phyloP scores from a whole-genome alignment of 2,329 filamentous ascomycete species.

The Shiraia sp. region DNA sequence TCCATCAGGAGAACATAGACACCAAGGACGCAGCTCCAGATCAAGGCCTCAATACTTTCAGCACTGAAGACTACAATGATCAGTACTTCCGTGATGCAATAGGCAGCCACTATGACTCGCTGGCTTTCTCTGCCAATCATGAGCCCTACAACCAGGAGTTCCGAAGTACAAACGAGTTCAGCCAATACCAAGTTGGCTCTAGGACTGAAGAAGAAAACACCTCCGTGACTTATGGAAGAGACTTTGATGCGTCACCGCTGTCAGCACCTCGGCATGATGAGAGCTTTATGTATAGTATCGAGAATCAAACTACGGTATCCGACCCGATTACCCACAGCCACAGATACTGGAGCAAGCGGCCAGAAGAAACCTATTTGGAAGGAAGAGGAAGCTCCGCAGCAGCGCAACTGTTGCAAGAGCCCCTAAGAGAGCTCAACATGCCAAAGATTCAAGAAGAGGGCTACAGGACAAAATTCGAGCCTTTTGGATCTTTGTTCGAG shows the following conservation, averaged over 20 bases:
- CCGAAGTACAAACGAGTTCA: conserved; percentile 18
- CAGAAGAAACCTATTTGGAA: conserved; percentile 2
- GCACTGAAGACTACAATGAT: background rate
- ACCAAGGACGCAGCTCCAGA: background rate
- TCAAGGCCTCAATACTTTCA: no score
- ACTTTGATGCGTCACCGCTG: conserved; percentile 1
- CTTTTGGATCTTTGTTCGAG: conserved; percentile 25
- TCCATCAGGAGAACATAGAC: background rate
- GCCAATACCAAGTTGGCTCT: conserved; percentile 12
- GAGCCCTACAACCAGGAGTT: conserved; percentile 1
- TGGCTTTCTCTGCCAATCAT: conserved; percentile 6
- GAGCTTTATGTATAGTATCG: conserved; percentile 12
- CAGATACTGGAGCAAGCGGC: conserved; percentile 2
- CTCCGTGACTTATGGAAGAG: conserved; percentile 4
- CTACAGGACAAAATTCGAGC: conserved; percentile 16
- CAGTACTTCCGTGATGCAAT: conserved; percentile 5
- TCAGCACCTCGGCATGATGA: conserved; percentile 8
- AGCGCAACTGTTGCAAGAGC: conserved; percentile 6
- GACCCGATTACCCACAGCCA: conserved; percentile 2
- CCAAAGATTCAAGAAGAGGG: background rate
- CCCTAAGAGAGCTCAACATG: conserved; percentile 1
- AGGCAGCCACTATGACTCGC: background rate
- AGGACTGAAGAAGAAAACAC: conserved; percentile 9
- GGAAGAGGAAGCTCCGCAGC: conserved; percentile 3
- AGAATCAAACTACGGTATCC: conserved; percentile 15